Conservation (phyloP, 805 yeast species). For the Cyberlindnera misumaiensis region DNA sequence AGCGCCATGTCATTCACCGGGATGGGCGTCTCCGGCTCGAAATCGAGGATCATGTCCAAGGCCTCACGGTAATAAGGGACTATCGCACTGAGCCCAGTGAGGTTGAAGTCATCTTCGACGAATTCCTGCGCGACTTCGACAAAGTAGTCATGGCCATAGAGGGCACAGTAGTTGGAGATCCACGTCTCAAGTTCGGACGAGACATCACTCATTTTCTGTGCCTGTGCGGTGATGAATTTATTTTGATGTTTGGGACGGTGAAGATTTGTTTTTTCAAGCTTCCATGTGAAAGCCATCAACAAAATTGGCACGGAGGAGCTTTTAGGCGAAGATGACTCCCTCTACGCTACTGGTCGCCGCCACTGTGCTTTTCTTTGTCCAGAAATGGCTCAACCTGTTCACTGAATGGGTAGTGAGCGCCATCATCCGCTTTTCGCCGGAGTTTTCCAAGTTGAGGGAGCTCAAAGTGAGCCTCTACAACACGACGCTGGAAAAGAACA, state of each 20-base stretch:
- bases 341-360: conserved; percentile 6
- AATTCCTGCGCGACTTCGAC: conserved; percentile 89
- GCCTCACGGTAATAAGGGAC: conserved; percentile 93
- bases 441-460: conserved; percentile 16
- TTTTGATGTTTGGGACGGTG: too few species aligned
- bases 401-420: conserved; percentile 7
- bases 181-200: conserved; percentile 42
- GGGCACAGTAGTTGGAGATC: conserved; percentile 47
- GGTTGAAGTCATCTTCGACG: conserved; percentile 93
- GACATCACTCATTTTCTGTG: conserved; percentile 15
- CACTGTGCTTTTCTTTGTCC: conserved; percentile 3
- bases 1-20: conserved; percentile 65
- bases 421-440: conserved; percentile 4
- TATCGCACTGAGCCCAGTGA: conserved; percentile 78
- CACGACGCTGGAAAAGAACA: conserved; percentile 45
- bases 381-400: conserved; percentile 5
- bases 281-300: too few species aligned
- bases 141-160: conserved; percentile 71
- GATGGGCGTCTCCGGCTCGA: conserved; percentile 48
- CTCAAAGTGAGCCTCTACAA: conserved; percentile 38
- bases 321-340: conserved; percentile 7
- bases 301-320: too few species aligned
- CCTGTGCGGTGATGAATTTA: too few species aligned
- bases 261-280: too few species aligned
- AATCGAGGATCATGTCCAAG: conserved; percentile 80